Base-by-base conservation (phyloP, 495 filamentous ascomycete genomes). In the Aspergillus indologenus region DNA sequence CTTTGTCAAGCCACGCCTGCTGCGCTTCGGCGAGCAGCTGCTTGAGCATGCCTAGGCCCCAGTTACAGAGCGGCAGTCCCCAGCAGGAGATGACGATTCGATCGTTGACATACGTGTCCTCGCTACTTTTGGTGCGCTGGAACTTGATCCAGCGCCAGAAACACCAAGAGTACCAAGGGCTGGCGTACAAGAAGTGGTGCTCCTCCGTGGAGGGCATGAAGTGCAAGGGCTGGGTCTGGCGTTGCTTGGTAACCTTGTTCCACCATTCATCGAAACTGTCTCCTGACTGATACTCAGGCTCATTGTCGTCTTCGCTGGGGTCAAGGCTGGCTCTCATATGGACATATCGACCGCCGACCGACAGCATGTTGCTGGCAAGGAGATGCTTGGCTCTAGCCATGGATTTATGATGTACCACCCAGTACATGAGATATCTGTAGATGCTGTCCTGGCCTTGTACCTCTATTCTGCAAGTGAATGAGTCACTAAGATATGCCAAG, bases 361-460 rank as follows among this genome's bases (percentile, higher is more conserved):
- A 40, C 5, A 40, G 67, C 58, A 81, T 83, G 15, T 83, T 84
- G 46, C 83, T 85, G 15, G 82, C 85, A 5, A 89, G 78, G 57
- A 88, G 87, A 5, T 80, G 78, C 8, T 81, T 83, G 0, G 84
- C 79, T 3, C 72, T 70, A 49, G 80, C 78, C 31, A 83, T 78
- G 53, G 86, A 86, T 20, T 70, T 61, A 64, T 89, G 87, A 29
- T 73, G 74, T 20, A 86, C 77, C 4, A 89, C 77, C 87, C 87
- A 90, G 44, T 75, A 78, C 86, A 90, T 88, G 21, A 89, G 62
- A 66, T 87, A 85, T 59, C 81, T 86, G 72, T 84, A 88, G 45
- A 85, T 81, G 63, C 89, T 85, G 58, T 90, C 87, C 56, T 88
- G 84, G 7, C 81, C 76, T 14, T 85, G 78, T 51, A 90, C 80